These are phyloP conservation scores for Lentinula sp. DNA, from an alignment of 768 basidiomycete genomes.

Conservation along the genomic window DNA sequence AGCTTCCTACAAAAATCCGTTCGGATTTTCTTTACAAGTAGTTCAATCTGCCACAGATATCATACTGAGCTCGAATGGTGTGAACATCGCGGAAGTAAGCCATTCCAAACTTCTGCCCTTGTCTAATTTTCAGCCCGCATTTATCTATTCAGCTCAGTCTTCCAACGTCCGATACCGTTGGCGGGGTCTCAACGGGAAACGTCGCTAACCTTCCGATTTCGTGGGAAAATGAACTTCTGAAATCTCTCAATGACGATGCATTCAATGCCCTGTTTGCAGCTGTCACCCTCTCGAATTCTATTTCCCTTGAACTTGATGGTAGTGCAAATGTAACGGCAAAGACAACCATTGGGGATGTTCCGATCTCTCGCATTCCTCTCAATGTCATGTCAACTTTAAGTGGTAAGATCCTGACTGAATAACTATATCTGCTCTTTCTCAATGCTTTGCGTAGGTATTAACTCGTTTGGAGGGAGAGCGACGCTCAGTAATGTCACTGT, in stretches of 20 bases:
- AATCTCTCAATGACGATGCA: slow-evolving; percentile 45
- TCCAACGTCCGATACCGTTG: slow-evolving; percentile 40
- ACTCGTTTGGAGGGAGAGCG: slow-evolving; percentile 50
- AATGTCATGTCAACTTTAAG: slow-evolving; percentile 50
- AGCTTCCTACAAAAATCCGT: slow-evolving; percentile 65
- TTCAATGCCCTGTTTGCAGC: slow-evolving; percentile 54
- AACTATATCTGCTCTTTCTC: neutral
- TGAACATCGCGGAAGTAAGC: slow-evolving; percentile 46
- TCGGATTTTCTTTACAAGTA: slow-evolving; percentile 70
- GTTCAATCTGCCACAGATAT: slow-evolving; percentile 50
- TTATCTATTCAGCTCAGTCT: slow-evolving; percentile 36
- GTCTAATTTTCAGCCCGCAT: neutral
- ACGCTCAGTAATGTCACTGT: slow-evolving; percentile 51
- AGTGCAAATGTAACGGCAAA: slow-evolving; percentile 51
- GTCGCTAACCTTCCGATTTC: slow-evolving; percentile 51
- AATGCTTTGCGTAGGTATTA: slow-evolving; percentile 38
- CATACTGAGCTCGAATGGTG: slow-evolving; percentile 39
- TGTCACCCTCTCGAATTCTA: slow-evolving; percentile 42
- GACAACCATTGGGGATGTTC: slow-evolving; percentile 61
- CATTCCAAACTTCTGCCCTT: neutral
- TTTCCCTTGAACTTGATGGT: slow-evolving; percentile 48
- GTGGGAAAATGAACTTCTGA: slow-evolving; percentile 51
- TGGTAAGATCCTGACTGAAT: slow-evolving; percentile 24
- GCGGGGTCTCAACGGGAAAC: slow-evolving; percentile 68
- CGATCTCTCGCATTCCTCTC: slow-evolving; percentile 60